Conservation (phyloP, 2,329 filamentous ascomycete genomes). For the Lachnellula willkommii region DNA sequence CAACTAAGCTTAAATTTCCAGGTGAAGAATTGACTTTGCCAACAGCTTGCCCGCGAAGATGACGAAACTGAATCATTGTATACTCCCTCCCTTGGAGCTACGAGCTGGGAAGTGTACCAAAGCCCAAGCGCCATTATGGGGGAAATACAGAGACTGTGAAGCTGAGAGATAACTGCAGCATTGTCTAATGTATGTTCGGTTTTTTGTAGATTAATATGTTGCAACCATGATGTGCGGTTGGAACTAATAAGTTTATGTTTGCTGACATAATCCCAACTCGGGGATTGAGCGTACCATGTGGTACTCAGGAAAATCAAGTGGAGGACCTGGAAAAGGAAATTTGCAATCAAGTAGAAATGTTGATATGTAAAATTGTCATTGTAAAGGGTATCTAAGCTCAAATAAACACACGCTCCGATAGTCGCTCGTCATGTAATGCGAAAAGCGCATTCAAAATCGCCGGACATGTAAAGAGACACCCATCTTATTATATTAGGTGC, state of each 20-base stretch:
- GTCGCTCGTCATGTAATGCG: background rate
- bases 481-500: background rate
- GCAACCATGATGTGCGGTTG: no score
- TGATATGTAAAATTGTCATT: background rate
- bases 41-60: no score
- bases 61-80: constrained; percentile 63
- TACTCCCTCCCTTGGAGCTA: constrained; percentile 61
- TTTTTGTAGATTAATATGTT: no score
- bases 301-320: no score
- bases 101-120: constrained; percentile 73
- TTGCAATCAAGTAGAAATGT: no score
- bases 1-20: no score
- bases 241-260: no score
- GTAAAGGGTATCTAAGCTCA: background rate
- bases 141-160: background rate
- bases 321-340: no score
- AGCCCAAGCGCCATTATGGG: constrained; percentile 38
- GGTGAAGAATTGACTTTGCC: no score
- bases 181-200: constrained; percentile 18
- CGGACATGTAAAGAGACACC: background rate
- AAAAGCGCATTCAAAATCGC: background rate
- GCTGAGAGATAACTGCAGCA: constrained; percentile 25
- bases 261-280: no score
- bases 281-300: no score
- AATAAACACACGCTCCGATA: background rate